These are phyloP conservation scores for Tylopilus sp. DNA, from an alignment of 1,284 basidiomycete species.

Conservation along the genomic window DNA sequence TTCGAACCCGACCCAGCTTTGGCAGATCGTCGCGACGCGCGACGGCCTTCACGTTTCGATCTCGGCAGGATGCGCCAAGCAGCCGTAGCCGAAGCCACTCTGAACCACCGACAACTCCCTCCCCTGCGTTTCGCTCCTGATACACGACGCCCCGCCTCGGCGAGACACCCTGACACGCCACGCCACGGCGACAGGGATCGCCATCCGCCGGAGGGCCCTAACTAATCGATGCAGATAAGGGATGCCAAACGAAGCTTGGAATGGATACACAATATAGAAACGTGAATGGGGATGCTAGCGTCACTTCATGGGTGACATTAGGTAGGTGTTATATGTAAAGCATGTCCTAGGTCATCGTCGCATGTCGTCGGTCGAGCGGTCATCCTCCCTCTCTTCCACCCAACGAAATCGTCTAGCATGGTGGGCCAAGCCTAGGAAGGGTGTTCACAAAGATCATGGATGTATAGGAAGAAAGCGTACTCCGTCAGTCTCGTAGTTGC, in stretches of 20 bases:
- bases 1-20: neutral
- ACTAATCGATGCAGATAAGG: neutral
- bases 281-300: slow-evolving; percentile 13
- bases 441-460: slow-evolving; percentile 7
- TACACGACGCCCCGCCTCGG: neutral
- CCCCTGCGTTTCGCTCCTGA: slow-evolving; percentile 19
- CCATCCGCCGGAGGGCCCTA: neutral
- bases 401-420: slow-evolving; percentile 68
- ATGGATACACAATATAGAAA: neutral
- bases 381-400: slow-evolving; percentile 49
- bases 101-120: slow-evolving; percentile 1
- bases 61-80: slow-evolving; percentile 17
- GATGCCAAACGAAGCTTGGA: neutral
- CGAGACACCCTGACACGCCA: slow-evolving; percentile 9
- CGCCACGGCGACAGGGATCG: slow-evolving; percentile 2
- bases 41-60: slow-evolving; percentile 25
- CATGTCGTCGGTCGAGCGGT: slow-evolving; percentile 1
- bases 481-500: slow-evolving; percentile 68
- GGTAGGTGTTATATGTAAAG: slow-evolving; percentile 12
- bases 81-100: slow-evolving; percentile 7
- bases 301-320: slow-evolving; percentile 15
- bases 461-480: slow-evolving; percentile 34
- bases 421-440: slow-evolving; percentile 68
- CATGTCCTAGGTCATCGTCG: slow-evolving; percentile 9
- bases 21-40: slow-evolving; percentile 1